These are phyloP conservation scores for Trifolium repens DNA, from an alignment of 306 rosid genomes.

Conservation along the genomic window DNA sequence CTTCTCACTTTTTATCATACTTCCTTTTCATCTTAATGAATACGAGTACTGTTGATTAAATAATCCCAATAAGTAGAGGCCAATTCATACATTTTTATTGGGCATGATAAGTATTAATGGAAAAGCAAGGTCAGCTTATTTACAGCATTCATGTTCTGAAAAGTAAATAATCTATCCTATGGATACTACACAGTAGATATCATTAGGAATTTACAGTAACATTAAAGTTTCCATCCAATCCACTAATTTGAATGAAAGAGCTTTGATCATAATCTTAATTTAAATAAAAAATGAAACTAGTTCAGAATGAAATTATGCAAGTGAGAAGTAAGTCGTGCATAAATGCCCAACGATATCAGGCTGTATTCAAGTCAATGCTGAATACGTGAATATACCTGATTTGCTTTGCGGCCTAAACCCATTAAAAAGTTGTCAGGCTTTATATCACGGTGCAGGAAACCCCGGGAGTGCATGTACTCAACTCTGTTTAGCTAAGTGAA, in stretches of 20 bases:
- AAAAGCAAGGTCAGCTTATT: slow-evolving; percentile 32
- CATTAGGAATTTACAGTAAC: slow-evolving; percentile 3
- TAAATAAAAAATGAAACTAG: slow-evolving; percentile 19
- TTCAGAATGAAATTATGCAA: slow-evolving; percentile 24
- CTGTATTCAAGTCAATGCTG: slow-evolving; percentile 18
- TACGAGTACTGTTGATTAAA: slow-evolving; percentile 5
- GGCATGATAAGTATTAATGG: not conserved
- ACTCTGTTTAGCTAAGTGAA: slow-evolving; percentile 81
- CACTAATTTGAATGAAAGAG: not conserved
- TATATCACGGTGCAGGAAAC: slow-evolving; percentile 98
- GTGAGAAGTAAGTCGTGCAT: slow-evolving; percentile 23
- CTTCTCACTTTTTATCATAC: not conserved
- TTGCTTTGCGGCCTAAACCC: slow-evolving; percentile 98
- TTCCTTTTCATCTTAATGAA: not conserved
- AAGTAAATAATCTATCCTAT: slow-evolving; percentile 6
- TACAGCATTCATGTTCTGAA: slow-evolving; percentile 33
- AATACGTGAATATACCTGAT: slow-evolving; percentile 68
- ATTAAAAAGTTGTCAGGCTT: slow-evolving; percentile 99
- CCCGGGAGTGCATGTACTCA: slow-evolving; percentile 96
- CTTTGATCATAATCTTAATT: slow-evolving; percentile 9
- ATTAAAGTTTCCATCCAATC: not conserved
- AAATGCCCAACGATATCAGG: slow-evolving; percentile 18
- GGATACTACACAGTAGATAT: slow-evolving; percentile 4
- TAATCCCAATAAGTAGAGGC: not conserved
- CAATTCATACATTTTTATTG: not conserved